Evolutionary conservation across 352 stramenopile species (phyloP), one percentile per base, ranked within the genome.

Genomic region (Elongisporangium anandrum): DNA sequence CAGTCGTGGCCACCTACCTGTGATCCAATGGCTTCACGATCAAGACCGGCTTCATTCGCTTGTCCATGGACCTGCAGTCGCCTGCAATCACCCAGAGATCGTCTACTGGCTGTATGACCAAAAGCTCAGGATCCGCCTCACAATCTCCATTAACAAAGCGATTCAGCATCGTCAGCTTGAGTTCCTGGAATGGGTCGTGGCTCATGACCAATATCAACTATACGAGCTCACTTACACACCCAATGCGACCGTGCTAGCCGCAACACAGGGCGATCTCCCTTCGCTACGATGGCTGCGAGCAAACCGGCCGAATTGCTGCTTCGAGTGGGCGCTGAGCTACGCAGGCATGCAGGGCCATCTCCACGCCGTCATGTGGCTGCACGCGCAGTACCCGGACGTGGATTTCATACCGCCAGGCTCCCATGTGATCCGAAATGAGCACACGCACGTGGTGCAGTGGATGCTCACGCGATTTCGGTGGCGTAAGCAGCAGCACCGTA

Each of bases 361-460:
- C 8, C 8, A 57, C 9, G 64, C 80, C 4, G 65, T 88, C 1
- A 20, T 67, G 20, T 87, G 75, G 69, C 67, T 87, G 1, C 62
- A 73, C 21, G 19, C 64, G 22, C 53, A 74, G 61, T 50, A 79
- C 24, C n/a, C 34, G 13, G 10, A 16, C 34, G 9, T 45, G 34
- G 34, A 10, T 0, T 52, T 55, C n/a, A 1, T 45, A 12, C 34
- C 34, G 1, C 34, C 34, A 45, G 34, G 34, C 10, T 3, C 34
- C 12, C 26, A 38, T 19, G 26, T 38, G 26, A 12, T 38, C 26
- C 48, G 17, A 15, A 52, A 52, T 23, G 48, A 19, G 19, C 48
- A 52, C 19, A 52, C 13, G 48, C 48, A 52, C n/a, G 48, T 52
- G 19, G 19, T 52, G 8, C 48, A 52, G n/a, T 52, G 48, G 48